These are phyloP conservation scores for Violaceomyces palustris DNA, from an alignment of 1,284 basidiomycete species.

Conservation along the genomic window DNA sequence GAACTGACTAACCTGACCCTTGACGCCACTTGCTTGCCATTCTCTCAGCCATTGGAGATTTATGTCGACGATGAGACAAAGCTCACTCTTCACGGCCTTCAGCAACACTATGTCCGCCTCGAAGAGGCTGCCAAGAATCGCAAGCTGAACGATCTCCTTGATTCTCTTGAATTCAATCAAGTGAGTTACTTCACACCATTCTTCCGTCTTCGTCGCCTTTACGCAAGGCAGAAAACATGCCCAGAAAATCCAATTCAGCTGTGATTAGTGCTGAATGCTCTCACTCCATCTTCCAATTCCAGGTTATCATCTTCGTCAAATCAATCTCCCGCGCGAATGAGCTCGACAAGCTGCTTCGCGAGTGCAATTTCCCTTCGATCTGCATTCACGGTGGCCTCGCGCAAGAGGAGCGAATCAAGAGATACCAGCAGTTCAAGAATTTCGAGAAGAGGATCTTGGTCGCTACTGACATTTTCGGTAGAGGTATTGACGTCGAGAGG, in stretches of 20 bases:
- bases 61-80: conserved; percentile 99
- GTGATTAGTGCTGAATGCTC: background rate
- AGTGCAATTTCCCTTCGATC: conserved; percentile 98
- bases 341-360: conserved; percentile 88
- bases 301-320: conserved; percentile 99
- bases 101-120: conserved; percentile 83
- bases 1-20: background rate
- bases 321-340: conserved; percentile 94
- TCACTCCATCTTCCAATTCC: conserved; percentile 59
- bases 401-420: conserved; percentile 92
- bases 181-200: no score
- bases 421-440: conserved; percentile 98
- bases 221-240: conserved; percentile 14
- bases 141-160: conserved; percentile 93
- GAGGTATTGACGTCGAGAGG: conserved; percentile 52
- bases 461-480: conserved; percentile 52
- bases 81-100: conserved; percentile 92
- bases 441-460: conserved; percentile 85
- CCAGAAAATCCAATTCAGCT: background rate
- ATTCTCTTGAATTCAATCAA: conserved; percentile 98
- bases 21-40: background rate
- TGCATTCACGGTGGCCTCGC: conserved; percentile 89
- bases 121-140: conserved; percentile 95
- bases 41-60: conserved; percentile 84
- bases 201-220: no score